Evolutionary conservation across 2,329 filamentous ascomycete species (phyloP).

Genomic region (Dactylella cylindrospora): DNA sequence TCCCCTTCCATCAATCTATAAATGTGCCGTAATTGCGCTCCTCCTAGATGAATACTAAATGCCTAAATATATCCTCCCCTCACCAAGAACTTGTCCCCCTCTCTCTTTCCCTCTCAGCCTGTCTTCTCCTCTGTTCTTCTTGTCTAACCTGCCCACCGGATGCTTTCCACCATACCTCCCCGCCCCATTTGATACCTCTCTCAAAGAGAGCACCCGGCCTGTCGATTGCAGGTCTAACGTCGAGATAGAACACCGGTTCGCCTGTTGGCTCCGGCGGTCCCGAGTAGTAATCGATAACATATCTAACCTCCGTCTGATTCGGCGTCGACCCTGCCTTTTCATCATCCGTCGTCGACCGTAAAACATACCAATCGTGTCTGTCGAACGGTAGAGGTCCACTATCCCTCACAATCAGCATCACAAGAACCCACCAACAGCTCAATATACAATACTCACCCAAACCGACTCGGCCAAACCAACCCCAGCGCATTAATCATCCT

Average conservation of each 20-base stretch:
- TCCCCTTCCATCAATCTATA: too few relatives aligned
- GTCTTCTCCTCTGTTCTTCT: constrained; percentile 51
- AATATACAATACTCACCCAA: constrained; percentile 61
- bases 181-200: constrained; percentile 82
- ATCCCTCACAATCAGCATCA: background rate
- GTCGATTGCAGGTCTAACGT: constrained; percentile 84
- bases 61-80: too few relatives aligned
- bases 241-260: constrained; percentile 92
- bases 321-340: constrained; percentile 60
- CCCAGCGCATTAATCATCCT: constrained; percentile 78
- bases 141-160: constrained; percentile 69
- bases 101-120: constrained; percentile 43
- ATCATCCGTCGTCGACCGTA: constrained; percentile 67
- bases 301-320: constrained; percentile 61
- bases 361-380: constrained; percentile 94
- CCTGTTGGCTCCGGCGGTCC: constrained; percentile 78
- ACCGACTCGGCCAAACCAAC: constrained; percentile 75
- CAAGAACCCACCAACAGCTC: background rate
- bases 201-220: constrained; percentile 79
- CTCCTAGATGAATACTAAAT: too few relatives aligned
- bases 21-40: too few relatives aligned
- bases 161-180: constrained; percentile 90
- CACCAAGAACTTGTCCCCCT: background rate
- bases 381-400: constrained; percentile 73
- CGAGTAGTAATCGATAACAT: constrained; percentile 96